A percentile compares a stretch with the other conserved stretches of the same genome.
Evolutionary conservation across 805 yeast species (phyloP).

Genomic region (Diddensiella transvaalensis): DNA sequence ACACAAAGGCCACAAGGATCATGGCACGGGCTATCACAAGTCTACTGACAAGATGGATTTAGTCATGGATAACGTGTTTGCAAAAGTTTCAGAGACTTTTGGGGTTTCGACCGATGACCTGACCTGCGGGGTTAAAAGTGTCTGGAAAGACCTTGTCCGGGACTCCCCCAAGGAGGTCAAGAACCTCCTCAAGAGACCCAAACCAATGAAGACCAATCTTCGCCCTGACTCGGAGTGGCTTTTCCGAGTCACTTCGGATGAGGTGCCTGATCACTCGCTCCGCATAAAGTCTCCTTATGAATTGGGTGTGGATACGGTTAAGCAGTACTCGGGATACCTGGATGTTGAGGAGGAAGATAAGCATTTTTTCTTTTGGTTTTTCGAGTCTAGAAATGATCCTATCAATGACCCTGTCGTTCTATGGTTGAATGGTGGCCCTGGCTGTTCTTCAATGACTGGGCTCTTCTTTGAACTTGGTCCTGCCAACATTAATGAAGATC

Average conservation of each 20-base stretch:
- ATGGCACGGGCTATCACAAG: neutral
- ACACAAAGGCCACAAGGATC: neutral
- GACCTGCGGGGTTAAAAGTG: constrained; percentile 1
- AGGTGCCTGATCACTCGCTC: constrained; percentile 42
- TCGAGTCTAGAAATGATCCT: constrained; percentile 89
- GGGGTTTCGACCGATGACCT: neutral
- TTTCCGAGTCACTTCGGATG: constrained; percentile 10
- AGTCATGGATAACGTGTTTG: neutral
- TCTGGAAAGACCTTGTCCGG: constrained; percentile 4
- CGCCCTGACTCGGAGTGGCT: constrained; percentile 14
- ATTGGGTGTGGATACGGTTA: constrained; percentile 76
- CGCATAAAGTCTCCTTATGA: constrained; percentile 63
- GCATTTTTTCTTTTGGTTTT: constrained; percentile 81
- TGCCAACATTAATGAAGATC: constrained; percentile 55
- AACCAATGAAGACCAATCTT: constrained; percentile 7
- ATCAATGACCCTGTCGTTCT: constrained; percentile 75
- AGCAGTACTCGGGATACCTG: constrained; percentile 81
- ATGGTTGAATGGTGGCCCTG: constrained; percentile 96
- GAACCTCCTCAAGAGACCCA: neutral
- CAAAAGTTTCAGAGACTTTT: neutral
- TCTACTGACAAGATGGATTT: neutral
- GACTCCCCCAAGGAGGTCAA: constrained; percentile 7
- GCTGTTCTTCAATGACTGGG: constrained; percentile 86
- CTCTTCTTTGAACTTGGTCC: constrained; percentile 86
- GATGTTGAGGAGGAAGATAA: constrained; percentile 79